Evolutionary conservation across 2,329 filamentous ascomycete species (phyloP).

Genomic region (Hymenoscyphus linearis): DNA sequence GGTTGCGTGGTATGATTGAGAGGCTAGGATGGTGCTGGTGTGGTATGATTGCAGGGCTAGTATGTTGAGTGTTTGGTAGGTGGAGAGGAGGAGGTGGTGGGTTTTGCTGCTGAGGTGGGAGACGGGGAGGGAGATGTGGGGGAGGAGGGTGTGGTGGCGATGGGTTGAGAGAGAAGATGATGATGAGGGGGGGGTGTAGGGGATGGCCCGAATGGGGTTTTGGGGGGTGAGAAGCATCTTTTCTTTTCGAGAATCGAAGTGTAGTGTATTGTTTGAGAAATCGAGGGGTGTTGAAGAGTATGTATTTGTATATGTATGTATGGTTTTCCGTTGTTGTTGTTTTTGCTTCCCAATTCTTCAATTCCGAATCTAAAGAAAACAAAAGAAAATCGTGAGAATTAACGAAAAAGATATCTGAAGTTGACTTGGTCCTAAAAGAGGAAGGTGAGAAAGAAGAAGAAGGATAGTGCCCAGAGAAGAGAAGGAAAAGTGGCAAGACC

Average conservation of each 20-base stretch:
- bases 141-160: neutral
- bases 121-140: too few relatives aligned
- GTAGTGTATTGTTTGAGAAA: neutral
- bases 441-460: too few relatives aligned
- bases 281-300: neutral
- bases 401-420: too few relatives aligned
- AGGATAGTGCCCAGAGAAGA: too few relatives aligned
- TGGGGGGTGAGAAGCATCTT: neutral
- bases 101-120: slow-evolving; percentile 22
- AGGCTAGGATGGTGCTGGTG: neutral
- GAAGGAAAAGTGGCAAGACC: too few relatives aligned
- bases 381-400: too few relatives aligned
- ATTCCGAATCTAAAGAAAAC: too few relatives aligned
- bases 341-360: too few relatives aligned
- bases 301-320: too few relatives aligned
- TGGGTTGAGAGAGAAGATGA: slow-evolving; percentile 1
- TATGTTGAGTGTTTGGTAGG: neutral
- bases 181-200: neutral
- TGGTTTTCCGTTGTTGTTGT: too few relatives aligned
- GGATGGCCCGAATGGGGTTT: slow-evolving; percentile 9
- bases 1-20: slow-evolving; percentile 6
- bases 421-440: too few relatives aligned
- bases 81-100: slow-evolving; percentile 2
- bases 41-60: slow-evolving; percentile 7
- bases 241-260: neutral